A percentile compares a stretch with the other conserved stretches of the same genome.
These are phyloP conservation scores for Leccinum angustisporum DNA, from an alignment of 1,284 basidiomycete species.

Conservation along the genomic window DNA sequence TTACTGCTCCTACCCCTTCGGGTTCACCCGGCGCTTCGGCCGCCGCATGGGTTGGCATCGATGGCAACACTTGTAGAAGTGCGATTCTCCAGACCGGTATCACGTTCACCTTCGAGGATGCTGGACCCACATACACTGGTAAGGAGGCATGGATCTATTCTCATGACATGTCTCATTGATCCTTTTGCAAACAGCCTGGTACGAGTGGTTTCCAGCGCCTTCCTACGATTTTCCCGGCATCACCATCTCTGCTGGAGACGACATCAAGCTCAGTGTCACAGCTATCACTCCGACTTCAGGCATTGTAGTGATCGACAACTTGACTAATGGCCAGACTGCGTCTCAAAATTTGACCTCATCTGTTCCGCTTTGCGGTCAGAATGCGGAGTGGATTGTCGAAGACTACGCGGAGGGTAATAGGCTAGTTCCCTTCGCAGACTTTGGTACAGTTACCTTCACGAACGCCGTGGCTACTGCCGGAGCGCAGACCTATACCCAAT, in stretches of 20 bases:
- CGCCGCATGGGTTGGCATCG: conserved; percentile 12
- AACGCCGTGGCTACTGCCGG: not conserved
- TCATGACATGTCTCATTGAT: not conserved
- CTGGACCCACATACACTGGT: conserved; percentile 11
- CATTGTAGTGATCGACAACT: conserved; percentile 11
- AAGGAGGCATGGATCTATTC: not conserved
- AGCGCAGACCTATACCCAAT: not conserved
- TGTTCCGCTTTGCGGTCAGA: conserved; percentile 9
- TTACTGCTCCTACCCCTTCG: conserved; percentile 8
- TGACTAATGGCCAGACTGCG: conserved; percentile 3
- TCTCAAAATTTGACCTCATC: not conserved
- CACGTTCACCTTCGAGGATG: not conserved
- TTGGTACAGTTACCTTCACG: conserved; percentile 11
- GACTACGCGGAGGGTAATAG: not conserved
- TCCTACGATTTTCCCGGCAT: conserved; percentile 1
- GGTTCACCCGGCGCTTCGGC: not conserved
- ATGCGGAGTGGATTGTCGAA: conserved; percentile 21
- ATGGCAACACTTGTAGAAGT: conserved; percentile 6
- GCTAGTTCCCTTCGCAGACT: conserved; percentile 4
- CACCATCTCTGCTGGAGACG: conserved; percentile 14
- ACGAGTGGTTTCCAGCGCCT: conserved; percentile 6
- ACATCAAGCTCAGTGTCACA: conserved; percentile 5
- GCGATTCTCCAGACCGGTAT: conserved; percentile 10
- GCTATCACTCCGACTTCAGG: conserved; percentile 3
- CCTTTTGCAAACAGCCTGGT: conserved; percentile 9